phyloP scores from a whole-genome alignment of 1,284 basidiomycete species.

The Irpex rosettiformis region DNA sequence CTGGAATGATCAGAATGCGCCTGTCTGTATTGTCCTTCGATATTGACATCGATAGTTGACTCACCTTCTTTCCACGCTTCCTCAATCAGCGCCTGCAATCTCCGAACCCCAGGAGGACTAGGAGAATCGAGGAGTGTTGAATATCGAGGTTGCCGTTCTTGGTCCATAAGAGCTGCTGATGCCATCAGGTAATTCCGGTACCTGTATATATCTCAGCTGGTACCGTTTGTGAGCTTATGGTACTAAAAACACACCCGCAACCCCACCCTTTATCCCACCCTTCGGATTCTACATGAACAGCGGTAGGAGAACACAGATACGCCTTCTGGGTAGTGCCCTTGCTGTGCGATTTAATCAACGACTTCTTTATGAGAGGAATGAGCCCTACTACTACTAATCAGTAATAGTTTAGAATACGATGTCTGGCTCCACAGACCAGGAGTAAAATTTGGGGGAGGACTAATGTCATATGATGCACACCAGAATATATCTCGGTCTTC shows the following conservation, averaged over 20 bases:
- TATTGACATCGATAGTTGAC: slow-evolving; percentile 4
- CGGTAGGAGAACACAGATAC: slow-evolving; percentile 59
- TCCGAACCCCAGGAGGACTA: slow-evolving; percentile 63
- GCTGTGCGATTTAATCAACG: slow-evolving; percentile 49
- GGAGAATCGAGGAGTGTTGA: slow-evolving; percentile 52
- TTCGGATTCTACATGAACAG: slow-evolving; percentile 59
- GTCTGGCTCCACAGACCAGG: slow-evolving; percentile 49
- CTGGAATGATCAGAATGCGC: slow-evolving; percentile 33
- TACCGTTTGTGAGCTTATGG: not conserved
- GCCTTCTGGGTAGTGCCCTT: slow-evolving; percentile 55
- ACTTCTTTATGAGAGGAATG: slow-evolving; percentile 59
- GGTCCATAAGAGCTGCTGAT: slow-evolving; percentile 69
- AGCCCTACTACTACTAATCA: slow-evolving; percentile 44
- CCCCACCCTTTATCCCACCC: slow-evolving; percentile 66
- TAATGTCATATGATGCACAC: slow-evolving; percentile 41
- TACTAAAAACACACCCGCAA: slow-evolving; percentile 54
- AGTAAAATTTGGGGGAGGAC: slow-evolving; percentile 67
- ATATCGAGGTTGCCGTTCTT: slow-evolving; percentile 58
- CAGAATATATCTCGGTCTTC: slow-evolving; percentile 56
- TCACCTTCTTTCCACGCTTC: slow-evolving; percentile 71
- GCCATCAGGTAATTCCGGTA: slow-evolving; percentile 87
- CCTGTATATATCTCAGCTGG: slow-evolving; percentile 33
- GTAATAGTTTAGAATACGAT: not conserved
- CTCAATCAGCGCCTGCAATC: slow-evolving; percentile 77
- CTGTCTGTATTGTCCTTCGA: not conserved